Evolutionary conservation across 2,329 filamentous ascomycete species (phyloP).

Genomic region (Calonectria pseudoreteaudii): DNA sequence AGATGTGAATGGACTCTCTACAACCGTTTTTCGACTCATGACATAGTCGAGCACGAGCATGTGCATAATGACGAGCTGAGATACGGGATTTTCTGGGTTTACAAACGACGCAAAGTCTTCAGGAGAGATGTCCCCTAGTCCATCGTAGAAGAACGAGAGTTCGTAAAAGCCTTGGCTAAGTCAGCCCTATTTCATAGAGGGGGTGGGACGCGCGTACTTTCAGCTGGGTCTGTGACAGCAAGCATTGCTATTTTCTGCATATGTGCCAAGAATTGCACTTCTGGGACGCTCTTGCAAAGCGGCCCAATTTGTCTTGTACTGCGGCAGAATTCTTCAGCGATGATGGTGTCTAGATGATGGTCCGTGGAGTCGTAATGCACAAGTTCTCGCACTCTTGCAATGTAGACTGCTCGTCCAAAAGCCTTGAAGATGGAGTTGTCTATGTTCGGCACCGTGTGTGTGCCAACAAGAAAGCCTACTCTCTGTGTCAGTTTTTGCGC

Average conservation of each 20-base stretch:
- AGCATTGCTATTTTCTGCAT: conserved; percentile 45
- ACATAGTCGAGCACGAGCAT: conserved; percentile 49
- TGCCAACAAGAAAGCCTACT: conserved; percentile 44
- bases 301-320: conserved; percentile 45
- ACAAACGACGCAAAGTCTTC: conserved; percentile 49
- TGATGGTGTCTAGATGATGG: conserved; percentile 26
- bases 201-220: conserved; percentile 40
- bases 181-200: conserved; percentile 3
- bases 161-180: conserved; percentile 38
- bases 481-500: background rate
- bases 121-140: conserved; percentile 41
- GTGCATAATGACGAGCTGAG: conserved; percentile 52
- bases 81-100: conserved; percentile 44
- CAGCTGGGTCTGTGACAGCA: conserved; percentile 39
- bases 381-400: conserved; percentile 42
- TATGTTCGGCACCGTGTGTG: conserved; percentile 30
- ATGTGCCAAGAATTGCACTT: conserved; percentile 46
- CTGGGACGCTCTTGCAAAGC: conserved; percentile 46
- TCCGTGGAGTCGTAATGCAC: conserved; percentile 23
- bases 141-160: conserved; percentile 44
- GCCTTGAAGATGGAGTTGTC: conserved; percentile 40
- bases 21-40: conserved; percentile 39
- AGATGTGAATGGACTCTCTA: conserved; percentile 11
- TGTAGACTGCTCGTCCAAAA: conserved; percentile 43
- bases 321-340: conserved; percentile 43